These are phyloP conservation scores for Globisporangium middletonii DNA, from an alignment of 352 stramenopile genomes.

Conservation along the genomic window DNA sequence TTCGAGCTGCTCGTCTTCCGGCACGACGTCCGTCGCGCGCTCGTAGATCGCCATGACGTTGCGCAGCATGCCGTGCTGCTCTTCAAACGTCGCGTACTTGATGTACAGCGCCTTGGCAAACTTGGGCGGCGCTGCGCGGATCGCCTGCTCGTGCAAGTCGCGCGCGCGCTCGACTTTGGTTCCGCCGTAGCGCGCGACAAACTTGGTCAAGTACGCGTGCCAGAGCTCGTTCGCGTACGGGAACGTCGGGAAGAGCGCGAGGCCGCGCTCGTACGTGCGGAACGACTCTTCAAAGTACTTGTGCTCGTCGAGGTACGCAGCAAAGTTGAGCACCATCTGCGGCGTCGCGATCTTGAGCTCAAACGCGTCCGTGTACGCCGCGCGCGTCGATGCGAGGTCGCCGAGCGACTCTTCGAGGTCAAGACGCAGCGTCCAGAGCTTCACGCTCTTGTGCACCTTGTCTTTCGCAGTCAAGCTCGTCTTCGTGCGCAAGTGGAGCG, in stretches of 20 bases:
- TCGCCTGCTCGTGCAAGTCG: slow-evolving; percentile 96
- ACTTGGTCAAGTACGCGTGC: slow-evolving; percentile 93
- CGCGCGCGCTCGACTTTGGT: slow-evolving; percentile 95
- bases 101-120: slow-evolving; percentile 80
- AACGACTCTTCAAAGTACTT: slow-evolving; percentile 97
- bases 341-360: slow-evolving; percentile 96
- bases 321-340: slow-evolving; percentile 97
- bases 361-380: slow-evolving; percentile 93
- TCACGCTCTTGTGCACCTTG: slow-evolving; percentile 88
- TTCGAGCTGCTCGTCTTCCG: slow-evolving; percentile 87
- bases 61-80: slow-evolving; percentile 94
- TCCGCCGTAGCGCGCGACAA: slow-evolving; percentile 94
- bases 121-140: slow-evolving; percentile 75
- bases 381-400: slow-evolving; percentile 91
- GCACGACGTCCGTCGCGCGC: slow-evolving; percentile 84
- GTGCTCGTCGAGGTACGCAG: slow-evolving; percentile 94
- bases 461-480: slow-evolving; percentile 47
- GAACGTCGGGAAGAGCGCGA: slow-evolving; percentile 86
- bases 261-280: slow-evolving; percentile 88
- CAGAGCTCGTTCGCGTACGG: slow-evolving; percentile 96
- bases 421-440: slow-evolving; percentile 95
- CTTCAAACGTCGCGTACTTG: slow-evolving; percentile 95
- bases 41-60: slow-evolving; percentile 96
- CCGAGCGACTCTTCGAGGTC: slow-evolving; percentile 98
- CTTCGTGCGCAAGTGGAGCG: slow-evolving; percentile 48